A percentile compares a stretch with the other conserved stretches of the same genome.
phyloP scores from a whole-genome alignment of 2,329 filamentous ascomycete genomes.

The Kalmusia sp. region DNA sequence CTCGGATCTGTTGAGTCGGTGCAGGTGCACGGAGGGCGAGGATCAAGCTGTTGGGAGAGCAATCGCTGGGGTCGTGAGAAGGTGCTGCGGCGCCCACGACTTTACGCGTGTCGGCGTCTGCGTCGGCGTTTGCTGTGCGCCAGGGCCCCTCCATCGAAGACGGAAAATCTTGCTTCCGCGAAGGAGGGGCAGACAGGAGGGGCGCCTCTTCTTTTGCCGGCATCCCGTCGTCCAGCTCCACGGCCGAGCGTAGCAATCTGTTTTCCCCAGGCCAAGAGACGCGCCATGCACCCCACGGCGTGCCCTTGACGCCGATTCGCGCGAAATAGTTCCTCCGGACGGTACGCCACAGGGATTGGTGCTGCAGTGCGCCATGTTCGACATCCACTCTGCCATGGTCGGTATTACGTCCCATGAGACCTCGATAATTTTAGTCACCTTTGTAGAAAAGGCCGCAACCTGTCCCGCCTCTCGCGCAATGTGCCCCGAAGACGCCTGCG shows the following conservation, averaged over 20 bases:
- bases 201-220: slow-evolving; percentile 33
- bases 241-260: slow-evolving; percentile 1
- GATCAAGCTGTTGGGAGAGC: background rate
- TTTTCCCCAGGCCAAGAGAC: slow-evolving; percentile 43
- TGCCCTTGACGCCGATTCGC: slow-evolving; percentile 29
- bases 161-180: slow-evolving; percentile 35
- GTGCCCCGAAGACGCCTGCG: slow-evolving; percentile 30
- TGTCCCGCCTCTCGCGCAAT: slow-evolving; percentile 42
- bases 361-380: slow-evolving; percentile 31
- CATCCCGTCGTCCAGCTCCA: slow-evolving; percentile 21
- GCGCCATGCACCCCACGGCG: slow-evolving; percentile 35
- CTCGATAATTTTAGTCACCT: slow-evolving; percentile 45
- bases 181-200: slow-evolving; percentile 33
- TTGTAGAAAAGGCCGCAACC: slow-evolving; percentile 39
- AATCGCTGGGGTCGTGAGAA: background rate
- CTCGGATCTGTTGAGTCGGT: background rate
- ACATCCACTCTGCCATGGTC: slow-evolving; percentile 32
- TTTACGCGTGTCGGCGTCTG: slow-evolving; percentile 16
- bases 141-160: slow-evolving; percentile 4
- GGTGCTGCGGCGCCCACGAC: background rate
- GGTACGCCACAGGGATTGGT: slow-evolving; percentile 18
- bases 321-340: slow-evolving; percentile 29
- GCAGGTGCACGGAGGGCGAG: background rate
- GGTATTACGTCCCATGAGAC: slow-evolving; percentile 27
- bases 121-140: slow-evolving; percentile 29